Evolutionary conservation across 1,284 basidiomycete genomes (phyloP).

Genomic region (Trichosporon asahii): DNA sequence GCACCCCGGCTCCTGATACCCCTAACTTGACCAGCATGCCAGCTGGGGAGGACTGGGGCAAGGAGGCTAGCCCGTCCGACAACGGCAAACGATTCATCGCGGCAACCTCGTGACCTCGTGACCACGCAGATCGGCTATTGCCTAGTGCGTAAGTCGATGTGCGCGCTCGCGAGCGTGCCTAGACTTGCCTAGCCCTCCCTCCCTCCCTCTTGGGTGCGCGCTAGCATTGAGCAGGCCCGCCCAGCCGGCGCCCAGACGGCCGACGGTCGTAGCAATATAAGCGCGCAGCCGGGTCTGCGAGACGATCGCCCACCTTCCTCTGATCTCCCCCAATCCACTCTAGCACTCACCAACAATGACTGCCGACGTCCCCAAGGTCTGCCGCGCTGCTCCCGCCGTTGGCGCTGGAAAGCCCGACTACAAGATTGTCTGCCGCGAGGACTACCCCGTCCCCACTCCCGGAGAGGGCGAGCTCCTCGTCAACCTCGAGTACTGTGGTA

Average conservation of each 20-base stretch:
- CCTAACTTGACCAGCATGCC: not conserved
- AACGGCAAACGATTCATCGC: not conserved
- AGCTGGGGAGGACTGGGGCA: not conserved
- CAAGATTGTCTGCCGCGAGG: constrained; percentile 22
- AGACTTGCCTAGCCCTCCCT: not conserved
- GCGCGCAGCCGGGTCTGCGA: not conserved
- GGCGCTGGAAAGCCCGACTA: constrained; percentile 15
- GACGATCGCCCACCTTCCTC: not conserved
- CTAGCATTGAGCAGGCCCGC: not conserved
- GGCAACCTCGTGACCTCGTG: not conserved
- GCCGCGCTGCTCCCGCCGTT: constrained; percentile 23
- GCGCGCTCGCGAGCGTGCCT: not conserved
- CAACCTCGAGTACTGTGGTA: constrained; percentile 23
- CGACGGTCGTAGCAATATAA: not conserved
- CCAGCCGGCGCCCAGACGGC: not conserved
- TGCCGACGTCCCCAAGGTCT: constrained; percentile 19
- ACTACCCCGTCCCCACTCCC: constrained; percentile 25
- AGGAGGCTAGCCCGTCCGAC: not conserved
- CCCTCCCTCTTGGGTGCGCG: not conserved
- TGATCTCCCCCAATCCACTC: not conserved
- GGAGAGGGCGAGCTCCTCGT: constrained; percentile 23
- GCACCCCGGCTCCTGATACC: too few species aligned
- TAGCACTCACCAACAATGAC: constrained; percentile 9
- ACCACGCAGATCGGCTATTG: not conserved
- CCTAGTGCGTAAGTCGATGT: not conserved